Evolutionary conservation across 257 asterid genomes (phyloP).

Genomic region (Agastache rugosa): DNA sequence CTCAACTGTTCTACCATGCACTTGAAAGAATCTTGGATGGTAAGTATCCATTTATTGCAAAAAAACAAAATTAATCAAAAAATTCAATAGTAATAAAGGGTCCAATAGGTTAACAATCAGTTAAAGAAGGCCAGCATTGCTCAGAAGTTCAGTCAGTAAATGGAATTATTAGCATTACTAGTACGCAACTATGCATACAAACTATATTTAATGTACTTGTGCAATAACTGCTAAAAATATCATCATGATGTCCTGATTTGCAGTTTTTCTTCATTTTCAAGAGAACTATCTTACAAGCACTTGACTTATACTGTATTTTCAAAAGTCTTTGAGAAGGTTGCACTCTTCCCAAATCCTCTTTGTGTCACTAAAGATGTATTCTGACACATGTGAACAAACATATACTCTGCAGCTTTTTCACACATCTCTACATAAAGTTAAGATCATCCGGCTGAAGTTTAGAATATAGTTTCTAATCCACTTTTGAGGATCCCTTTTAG

Average conservation of each 20-base stretch:
- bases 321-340: too few species aligned
- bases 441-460: too few species aligned
- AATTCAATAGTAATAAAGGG: background rate
- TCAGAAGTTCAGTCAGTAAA: conserved; percentile 8
- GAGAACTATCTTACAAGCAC: background rate
- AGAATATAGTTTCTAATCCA: too few species aligned
- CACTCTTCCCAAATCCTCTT: too few species aligned
- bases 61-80: background rate
- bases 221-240: background rate
- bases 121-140: background rate
- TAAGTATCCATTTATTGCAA: background rate
- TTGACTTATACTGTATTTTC: too few species aligned
- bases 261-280: background rate
- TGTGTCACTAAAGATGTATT: too few species aligned
- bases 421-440: too few species aligned
- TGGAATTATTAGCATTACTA: background rate
- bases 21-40: conserved; percentile 2
- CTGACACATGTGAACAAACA: too few species aligned
- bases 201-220: background rate
- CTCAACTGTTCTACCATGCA: conserved; percentile 13
- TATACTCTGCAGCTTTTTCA: too few species aligned
- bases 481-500: too few species aligned
- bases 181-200: background rate
- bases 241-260: background rate
- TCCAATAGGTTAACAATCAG: background rate